phyloP scores from a whole-genome alignment of 768 basidiomycete genomes.

The Cubamyces lactineus region DNA sequence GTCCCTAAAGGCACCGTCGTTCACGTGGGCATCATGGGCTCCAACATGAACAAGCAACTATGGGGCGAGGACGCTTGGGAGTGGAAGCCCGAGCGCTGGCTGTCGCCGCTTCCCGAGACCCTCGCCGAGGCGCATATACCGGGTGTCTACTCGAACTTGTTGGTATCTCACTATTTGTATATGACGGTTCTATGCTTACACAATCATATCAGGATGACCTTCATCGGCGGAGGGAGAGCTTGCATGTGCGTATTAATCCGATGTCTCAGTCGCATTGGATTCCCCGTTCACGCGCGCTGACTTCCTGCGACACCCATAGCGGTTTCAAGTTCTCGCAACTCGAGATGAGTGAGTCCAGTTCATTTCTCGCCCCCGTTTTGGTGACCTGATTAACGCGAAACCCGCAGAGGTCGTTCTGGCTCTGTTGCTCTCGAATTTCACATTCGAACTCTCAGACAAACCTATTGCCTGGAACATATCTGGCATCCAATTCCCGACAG shows the following conservation, averaged over 20 bases:
- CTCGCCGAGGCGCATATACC: slow-evolving; percentile 26
- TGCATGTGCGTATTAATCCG: slow-evolving; percentile 32
- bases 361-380: background rate
- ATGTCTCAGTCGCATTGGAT: background rate
- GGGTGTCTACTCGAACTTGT: slow-evolving; percentile 30
- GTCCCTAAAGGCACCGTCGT: slow-evolving; percentile 46
- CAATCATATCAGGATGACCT: slow-evolving; percentile 33
- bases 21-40: slow-evolving; percentile 41
- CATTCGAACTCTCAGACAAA: slow-evolving; percentile 30
- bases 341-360: slow-evolving; percentile 26
- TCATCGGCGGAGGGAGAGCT: slow-evolving; percentile 34
- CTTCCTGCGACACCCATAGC: background rate
- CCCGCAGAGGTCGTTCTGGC: slow-evolving; percentile 35
- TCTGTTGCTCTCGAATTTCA: slow-evolving; percentile 31
- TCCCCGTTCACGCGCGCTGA: background rate
- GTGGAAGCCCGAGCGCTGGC: slow-evolving; percentile 51
- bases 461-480: slow-evolving; percentile 37
- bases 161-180: background rate
- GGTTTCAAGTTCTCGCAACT: slow-evolving; percentile 31
- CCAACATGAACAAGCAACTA: slow-evolving; percentile 45
- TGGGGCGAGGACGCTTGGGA: slow-evolving; percentile 50
- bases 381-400: background rate
- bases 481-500: slow-evolving; percentile 34
- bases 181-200: background rate
- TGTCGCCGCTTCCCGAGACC: slow-evolving; percentile 29